These are phyloP conservation scores for Arachnopeziza araneosa DNA, from an alignment of 2,329 filamentous ascomycete species.

Conservation along the genomic window DNA sequence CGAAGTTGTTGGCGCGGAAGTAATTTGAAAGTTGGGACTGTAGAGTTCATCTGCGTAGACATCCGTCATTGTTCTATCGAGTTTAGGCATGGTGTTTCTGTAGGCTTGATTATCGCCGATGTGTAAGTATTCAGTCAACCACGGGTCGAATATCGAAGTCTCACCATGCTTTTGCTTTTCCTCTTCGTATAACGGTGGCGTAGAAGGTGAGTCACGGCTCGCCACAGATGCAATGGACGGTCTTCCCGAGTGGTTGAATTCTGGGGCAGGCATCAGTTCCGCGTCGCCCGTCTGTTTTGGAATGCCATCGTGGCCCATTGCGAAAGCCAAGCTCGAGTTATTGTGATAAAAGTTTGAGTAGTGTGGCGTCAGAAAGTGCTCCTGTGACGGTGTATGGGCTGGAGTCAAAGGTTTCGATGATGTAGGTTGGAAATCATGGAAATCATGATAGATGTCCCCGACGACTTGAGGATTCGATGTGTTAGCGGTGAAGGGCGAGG, in stretches of 20 bases:
- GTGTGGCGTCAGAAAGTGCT: conserved; percentile 28
- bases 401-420: conserved; percentile 30
- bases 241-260: conserved; percentile 22
- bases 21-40: conserved; percentile 61
- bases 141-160: conserved; percentile 34
- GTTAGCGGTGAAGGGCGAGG: conserved; percentile 51
- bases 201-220: conserved; percentile 57
- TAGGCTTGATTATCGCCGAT: conserved; percentile 37
- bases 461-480: conserved; percentile 53
- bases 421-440: conserved; percentile 29
- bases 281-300: conserved; percentile 21
- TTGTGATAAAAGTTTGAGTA: conserved; percentile 38
- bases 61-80: conserved; percentile 82
- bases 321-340: conserved; percentile 17
- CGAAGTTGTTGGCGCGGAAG: conserved; percentile 48
- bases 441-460: conserved; percentile 41
- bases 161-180: conserved; percentile 53
- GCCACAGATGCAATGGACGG: conserved; percentile 53
- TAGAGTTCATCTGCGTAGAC: conserved; percentile 81
- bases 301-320: conserved; percentile 24
- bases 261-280: conserved; percentile 28
- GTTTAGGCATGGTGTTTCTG: conserved; percentile 64
- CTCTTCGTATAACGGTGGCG: conserved; percentile 46
- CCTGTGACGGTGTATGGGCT: conserved; percentile 28
- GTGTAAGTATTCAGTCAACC: conserved; percentile 65